Conservation (phyloP, 169 alveolate species). For the Eimeria necatrix region DNA sequence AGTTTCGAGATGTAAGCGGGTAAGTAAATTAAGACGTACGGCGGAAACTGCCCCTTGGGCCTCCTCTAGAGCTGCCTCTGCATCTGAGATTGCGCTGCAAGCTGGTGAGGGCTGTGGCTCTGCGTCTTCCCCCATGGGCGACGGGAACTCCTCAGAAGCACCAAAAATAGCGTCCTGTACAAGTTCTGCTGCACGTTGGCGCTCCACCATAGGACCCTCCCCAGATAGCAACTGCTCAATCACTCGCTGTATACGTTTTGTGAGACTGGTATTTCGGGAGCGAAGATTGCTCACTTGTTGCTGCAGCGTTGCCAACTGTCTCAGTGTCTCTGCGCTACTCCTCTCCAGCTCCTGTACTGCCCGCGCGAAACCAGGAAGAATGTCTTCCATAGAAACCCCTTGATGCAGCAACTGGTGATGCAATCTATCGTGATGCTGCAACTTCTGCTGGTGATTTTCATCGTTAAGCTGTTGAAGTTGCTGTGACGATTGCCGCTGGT, state of each 20-base stretch:
- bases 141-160: slow-evolving; percentile 58
- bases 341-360: slow-evolving; percentile 71
- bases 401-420: slow-evolving; percentile 13
- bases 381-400: slow-evolving; percentile 53
- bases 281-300: slow-evolving; percentile 64
- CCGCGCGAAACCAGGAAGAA: slow-evolving; percentile 65
- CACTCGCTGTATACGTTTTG: slow-evolving; percentile 37
- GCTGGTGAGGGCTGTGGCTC: slow-evolving; percentile 62
- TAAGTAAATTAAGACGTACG: slow-evolving; percentile 13
- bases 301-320: slow-evolving; percentile 70
- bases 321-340: slow-evolving; percentile 66
- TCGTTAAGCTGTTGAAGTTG: background rate
- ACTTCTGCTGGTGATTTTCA: background rate
- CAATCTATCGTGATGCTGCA: background rate
- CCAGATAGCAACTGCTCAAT: slow-evolving; percentile 35
- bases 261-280: slow-evolving; percentile 53
- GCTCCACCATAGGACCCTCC: slow-evolving; percentile 39
- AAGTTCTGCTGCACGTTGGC: slow-evolving; percentile 58
- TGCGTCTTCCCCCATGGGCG: slow-evolving; percentile 45
- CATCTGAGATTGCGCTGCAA: slow-evolving; percentile 53
- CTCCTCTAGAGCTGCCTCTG: slow-evolving; percentile 64
- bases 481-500: slow-evolving; percentile 39
- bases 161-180: slow-evolving; percentile 44
- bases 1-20: background rate
- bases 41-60: slow-evolving; percentile 71